Conservation (phyloP, 805 yeast genomes). For the Saturnispora sekii region DNA sequence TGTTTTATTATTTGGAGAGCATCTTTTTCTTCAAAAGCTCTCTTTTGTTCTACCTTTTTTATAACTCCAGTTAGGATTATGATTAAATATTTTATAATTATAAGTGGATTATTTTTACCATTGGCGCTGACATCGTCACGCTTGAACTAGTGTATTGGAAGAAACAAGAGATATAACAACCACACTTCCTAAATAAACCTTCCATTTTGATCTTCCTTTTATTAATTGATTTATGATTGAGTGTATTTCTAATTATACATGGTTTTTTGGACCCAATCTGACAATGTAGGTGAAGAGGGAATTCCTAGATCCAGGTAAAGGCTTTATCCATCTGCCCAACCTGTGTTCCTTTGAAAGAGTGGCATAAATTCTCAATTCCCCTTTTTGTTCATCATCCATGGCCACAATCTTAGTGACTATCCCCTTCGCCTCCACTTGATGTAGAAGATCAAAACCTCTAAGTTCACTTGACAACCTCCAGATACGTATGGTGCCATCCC, state of each 20-base stretch:
- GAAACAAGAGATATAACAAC: no score
- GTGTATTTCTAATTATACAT: no score
- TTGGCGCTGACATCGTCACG: no score
- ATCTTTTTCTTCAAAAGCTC: background rate
- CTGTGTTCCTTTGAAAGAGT: slow-evolving; percentile 77
- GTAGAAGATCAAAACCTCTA: slow-evolving; percentile 50
- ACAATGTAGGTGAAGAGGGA: slow-evolving; percentile 52
- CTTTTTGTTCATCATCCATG: slow-evolving; percentile 42
- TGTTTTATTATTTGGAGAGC: background rate
- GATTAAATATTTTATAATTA: slow-evolving; percentile 2
- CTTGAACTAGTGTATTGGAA: no score
- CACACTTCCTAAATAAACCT: no score
- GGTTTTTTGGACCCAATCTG: slow-evolving; percentile 14
- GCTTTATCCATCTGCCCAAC: slow-evolving; percentile 76
- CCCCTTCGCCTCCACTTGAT: slow-evolving; percentile 57
- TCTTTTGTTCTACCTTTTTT: background rate
- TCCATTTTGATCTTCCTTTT: no score
- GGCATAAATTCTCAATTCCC: slow-evolving; percentile 48
- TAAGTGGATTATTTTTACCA: no score
- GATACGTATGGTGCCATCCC: slow-evolving; percentile 65
- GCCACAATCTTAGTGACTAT: slow-evolving; percentile 54
- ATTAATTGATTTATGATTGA: no score
- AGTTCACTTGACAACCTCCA: slow-evolving; percentile 68
- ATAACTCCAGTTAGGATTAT: background rate
- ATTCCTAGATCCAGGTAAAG: slow-evolving; percentile 59